Base-by-base conservation (phyloP, 768 basidiomycete genomes). In the Phaffia tasmanica region DNA sequence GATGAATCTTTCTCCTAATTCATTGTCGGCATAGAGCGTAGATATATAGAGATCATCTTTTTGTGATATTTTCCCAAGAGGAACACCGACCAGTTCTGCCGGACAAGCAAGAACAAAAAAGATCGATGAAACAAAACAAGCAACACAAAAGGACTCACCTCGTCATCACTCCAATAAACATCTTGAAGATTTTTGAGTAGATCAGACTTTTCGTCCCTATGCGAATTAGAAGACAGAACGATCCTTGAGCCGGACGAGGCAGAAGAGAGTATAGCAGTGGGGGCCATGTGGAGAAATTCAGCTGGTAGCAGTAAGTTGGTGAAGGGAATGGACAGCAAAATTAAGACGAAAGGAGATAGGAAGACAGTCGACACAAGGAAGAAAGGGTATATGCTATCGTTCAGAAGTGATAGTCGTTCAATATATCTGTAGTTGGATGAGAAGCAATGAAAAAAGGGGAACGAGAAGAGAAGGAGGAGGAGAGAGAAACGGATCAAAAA, bases 161-260 rank as follows among this genome's bases (percentile, higher is more conserved):
- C 77, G 61, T 77, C 77, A 58, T 77, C 77, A 64, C 73, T 74
- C 75, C 75, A 77, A 23, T 72, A 72, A 25, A 76, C 77, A 70
- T 77, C 77, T 58, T 75, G 76, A 50, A 77, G 62, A 19, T 70
- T 71, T 67, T 74, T 75, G 65, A 77, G 66, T 18, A 74, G 70
- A 57, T 77, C 76, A 57, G 72, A 50, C 61, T 63, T 67, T 42
- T 64, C 63, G 19, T 48, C 63, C 27, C 54, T 56, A 48, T 48
- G 46, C 30, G 29, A 4, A 48, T 32, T 30, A 29, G 57, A 48
- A 35, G 8, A 23, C 25, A 23, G 46, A 32, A 30, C 16, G 57
- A 25, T 42, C 32, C 46, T 18, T 30, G 47, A 15, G 58, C 23
- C 27, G 11, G 35, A 42, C 11, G 57, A 49, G 15, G 48, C 18